Base-by-base conservation (phyloP, 768 basidiomycete species). In the Hygrophoropsis aurantiaca region DNA sequence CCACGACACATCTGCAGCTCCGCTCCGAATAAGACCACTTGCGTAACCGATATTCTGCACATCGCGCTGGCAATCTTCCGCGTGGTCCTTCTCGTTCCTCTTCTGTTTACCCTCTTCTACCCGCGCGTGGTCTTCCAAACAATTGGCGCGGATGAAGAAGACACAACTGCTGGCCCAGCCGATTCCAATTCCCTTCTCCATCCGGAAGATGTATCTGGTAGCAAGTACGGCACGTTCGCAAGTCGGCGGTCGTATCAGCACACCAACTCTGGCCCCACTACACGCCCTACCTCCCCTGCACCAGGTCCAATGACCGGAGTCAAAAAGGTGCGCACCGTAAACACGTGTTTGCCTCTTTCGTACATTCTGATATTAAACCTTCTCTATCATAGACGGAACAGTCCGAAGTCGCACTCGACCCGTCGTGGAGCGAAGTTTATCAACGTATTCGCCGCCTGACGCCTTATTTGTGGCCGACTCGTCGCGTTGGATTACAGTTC, bases 401-500 rank as follows among this genome's bases (percentile, higher is more conserved):
- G 64, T 72, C 79, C 40, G 77, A 85, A 53, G 69, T 82, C 32
- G 61, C 73, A 3, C 66, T 79, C 19, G 83, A 88, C 47, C 84
- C 87, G 8, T 77, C 84, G 5, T 91, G 87, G 85, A 54, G 68
- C 18, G 88, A 90, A 61, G 70, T 90, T 30, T 75, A 78, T 67
- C 70, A 62, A 13, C 82, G 91, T 36, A 68, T 94, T 47, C 70
- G 72, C 40, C 79, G 79, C 39, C 73, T 95, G 34, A 65, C 76
- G 11, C 93, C 92, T 1, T 87, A 88, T 67, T 79, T 95, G 8
- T 95, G 92, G 91, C 93, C 93, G 5, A 74, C 75, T 26, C 86
- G 82, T 52, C 79, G 72, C 51, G 59, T 62, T 25, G 74, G 74
- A 47, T 74, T 95, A 4, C 91, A 94, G 64, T 58, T 85, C 34